phyloP scores from a whole-genome alignment of 441 rosid species.

The Croton setiger region DNA sequence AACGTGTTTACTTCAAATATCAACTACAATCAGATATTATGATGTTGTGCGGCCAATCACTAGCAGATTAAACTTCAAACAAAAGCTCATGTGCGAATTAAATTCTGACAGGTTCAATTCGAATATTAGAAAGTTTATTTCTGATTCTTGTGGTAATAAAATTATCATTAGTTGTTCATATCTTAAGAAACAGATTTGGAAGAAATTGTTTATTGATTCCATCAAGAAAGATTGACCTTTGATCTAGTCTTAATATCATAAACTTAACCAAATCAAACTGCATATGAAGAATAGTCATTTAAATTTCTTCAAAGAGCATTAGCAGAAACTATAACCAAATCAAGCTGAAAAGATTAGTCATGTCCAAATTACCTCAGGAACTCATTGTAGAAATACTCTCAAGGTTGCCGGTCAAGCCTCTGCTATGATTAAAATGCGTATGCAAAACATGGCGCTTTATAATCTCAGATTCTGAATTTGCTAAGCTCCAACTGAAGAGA shows the following conservation, averaged over 20 bases:
- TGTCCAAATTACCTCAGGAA: conserved; percentile 5
- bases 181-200: not conserved
- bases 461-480: conserved; percentile 18
- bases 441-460: conserved; percentile 12
- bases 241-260: not conserved
- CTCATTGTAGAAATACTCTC: conserved; percentile 10
- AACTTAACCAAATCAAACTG: not conserved
- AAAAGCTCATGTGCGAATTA: no score
- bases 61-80: not conserved
- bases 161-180: not conserved
- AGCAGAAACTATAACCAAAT: not conserved
- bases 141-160: no score
- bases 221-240: not conserved
- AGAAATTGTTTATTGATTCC: not conserved
- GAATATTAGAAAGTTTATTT: not conserved
- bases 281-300: not conserved
- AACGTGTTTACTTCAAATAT: not conserved
- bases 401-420: conserved; percentile 12
- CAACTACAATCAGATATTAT: not conserved
- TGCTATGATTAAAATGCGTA: conserved; percentile 15
- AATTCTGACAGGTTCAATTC: no score
- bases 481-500: conserved; percentile 10
- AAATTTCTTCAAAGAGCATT: not conserved
- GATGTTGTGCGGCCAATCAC: not conserved
- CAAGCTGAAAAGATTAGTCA: not conserved